These are phyloP conservation scores for Cystofilobasidium ferigula DNA, from an alignment of 768 basidiomycete genomes.

Conservation along the genomic window DNA sequence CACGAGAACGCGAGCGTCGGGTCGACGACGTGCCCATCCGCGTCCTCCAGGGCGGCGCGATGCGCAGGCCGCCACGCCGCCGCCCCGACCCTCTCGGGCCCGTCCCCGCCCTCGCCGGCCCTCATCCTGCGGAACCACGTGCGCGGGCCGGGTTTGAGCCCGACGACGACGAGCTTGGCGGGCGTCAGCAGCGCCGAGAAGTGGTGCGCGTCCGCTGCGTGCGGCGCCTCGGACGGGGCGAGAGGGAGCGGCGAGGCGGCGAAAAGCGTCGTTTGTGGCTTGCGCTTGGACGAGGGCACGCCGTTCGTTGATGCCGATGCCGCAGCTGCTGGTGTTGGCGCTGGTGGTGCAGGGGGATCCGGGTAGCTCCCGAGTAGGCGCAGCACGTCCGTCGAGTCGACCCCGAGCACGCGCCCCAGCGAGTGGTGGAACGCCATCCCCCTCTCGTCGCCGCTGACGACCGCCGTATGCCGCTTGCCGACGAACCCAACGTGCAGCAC, in stretches of 20 bases:
- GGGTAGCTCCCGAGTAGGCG: conserved; percentile 89
- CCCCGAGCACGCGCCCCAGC: conserved; percentile 82
- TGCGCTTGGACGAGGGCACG: conserved; percentile 25
- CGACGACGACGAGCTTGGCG: conserved; percentile 82
- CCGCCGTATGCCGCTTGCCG: conserved; percentile 80
- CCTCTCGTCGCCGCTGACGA: conserved; percentile 77
- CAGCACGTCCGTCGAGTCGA: conserved; percentile 86
- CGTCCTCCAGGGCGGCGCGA: neutral
- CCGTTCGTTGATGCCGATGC: too few species aligned
- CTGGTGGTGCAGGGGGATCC: conserved; percentile 38
- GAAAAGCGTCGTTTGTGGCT: conserved; percentile 50
- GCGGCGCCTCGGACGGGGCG: conserved; percentile 44
- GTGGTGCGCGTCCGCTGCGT: conserved; percentile 67
- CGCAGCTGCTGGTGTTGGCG: conserved; percentile 37
- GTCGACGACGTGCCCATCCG: conserved; percentile 25
- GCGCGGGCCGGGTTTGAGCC: conserved; percentile 76
- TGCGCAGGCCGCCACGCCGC: conserved; percentile 45
- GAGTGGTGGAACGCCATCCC: conserved; percentile 93
- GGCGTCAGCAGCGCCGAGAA: conserved; percentile 79
- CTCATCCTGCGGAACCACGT: conserved; percentile 57
- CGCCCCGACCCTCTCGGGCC: conserved; percentile 28
- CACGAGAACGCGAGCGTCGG: conserved; percentile 77
- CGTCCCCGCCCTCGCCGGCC: conserved; percentile 27
- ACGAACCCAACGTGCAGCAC: conserved; percentile 74
- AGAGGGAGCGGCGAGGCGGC: conserved; percentile 56